These are phyloP conservation scores for Blastobotrys capitulatus DNA, from an alignment of 1,139 yeast species.

Conservation along the genomic window DNA sequence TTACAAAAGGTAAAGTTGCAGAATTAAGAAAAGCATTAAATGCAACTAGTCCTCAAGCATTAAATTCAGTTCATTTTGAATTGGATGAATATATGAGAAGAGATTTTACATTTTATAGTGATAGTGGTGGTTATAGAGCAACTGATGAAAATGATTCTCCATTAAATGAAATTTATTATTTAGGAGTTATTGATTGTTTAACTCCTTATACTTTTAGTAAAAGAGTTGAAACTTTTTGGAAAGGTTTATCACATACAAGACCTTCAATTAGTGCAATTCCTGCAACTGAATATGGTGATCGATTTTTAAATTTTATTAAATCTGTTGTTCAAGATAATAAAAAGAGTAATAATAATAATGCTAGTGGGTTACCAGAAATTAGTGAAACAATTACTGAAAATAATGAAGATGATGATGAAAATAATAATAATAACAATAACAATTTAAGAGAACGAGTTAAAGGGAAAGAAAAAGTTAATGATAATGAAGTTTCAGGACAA, in stretches of 20 bases:
- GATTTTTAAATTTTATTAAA: slow-evolving; percentile 70
- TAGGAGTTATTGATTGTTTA: slow-evolving; percentile 92
- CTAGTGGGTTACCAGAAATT: neutral
- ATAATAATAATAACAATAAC: neutral
- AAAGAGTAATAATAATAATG: neutral
- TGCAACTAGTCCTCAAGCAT: slow-evolving; percentile 34
- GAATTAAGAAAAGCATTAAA: slow-evolving; percentile 36
- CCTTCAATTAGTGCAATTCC: slow-evolving; percentile 83
- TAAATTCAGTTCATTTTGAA: slow-evolving; percentile 32
- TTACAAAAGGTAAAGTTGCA: slow-evolving; percentile 29
- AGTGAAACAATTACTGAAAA: neutral
- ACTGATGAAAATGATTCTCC: slow-evolving; percentile 63
- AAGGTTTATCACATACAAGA: slow-evolving; percentile 65
- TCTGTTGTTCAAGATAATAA: slow-evolving; percentile 19
- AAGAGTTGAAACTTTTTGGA: slow-evolving; percentile 79
- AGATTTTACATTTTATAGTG: slow-evolving; percentile 59
- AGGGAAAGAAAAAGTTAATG: neutral
- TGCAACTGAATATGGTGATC: slow-evolving; percentile 79
- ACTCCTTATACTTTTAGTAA: slow-evolving; percentile 79
- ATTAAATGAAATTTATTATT: slow-evolving; percentile 66
- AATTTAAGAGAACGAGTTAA: too few relatives aligned
- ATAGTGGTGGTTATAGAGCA: slow-evolving; percentile 82
- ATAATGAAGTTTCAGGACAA: neutral
- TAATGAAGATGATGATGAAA: neutral
- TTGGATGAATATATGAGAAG: slow-evolving; percentile 26